Evolutionary conservation across 2,329 filamentous ascomycete species (phyloP).

Genomic region (Penicillium sp.): DNA sequence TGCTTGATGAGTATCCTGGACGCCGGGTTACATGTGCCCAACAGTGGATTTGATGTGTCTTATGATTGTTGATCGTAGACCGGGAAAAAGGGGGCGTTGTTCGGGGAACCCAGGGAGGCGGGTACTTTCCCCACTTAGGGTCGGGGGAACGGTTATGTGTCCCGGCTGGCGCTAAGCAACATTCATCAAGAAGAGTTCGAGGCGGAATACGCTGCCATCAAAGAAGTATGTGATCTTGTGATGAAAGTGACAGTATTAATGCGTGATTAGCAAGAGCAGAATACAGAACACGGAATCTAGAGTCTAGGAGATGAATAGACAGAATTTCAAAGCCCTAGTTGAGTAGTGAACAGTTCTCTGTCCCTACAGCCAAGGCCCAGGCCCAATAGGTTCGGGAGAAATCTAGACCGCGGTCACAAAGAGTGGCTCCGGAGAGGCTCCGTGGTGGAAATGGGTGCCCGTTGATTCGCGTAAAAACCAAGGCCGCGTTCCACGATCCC

Average conservation of each 20-base stretch:
- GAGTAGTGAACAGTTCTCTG: neutral
- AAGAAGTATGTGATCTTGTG: neutral
- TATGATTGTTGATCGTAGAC: conserved; percentile 2
- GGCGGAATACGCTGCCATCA: neutral
- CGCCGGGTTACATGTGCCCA: conserved; percentile 2
- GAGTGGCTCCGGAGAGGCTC: conserved; percentile 1
- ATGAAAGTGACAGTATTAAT: neutral
- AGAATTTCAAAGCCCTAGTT: neutral
- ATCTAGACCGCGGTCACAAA: neutral
- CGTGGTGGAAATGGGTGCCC: conserved; percentile 1
- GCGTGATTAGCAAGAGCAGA: neutral
- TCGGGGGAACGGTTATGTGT: conserved; percentile 12
- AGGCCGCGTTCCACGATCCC: conserved; percentile 2
- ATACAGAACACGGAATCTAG: neutral
- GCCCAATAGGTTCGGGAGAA: neutral
- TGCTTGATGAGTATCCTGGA: conserved; percentile 4
- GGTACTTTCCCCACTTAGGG: conserved; percentile 14
- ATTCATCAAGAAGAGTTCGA: neutral
- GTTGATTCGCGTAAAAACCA: conserved; percentile 15
- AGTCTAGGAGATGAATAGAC: neutral
- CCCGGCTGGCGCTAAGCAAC: neutral
- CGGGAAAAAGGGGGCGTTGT: neutral
- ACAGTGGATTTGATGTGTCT: conserved; percentile 2
- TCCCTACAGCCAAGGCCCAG: neutral
- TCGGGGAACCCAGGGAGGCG: conserved; percentile 7